Evolutionary conservation across 2,329 filamentous ascomycete genomes (phyloP).

Genomic region (Colletotrichum plurivorum): DNA sequence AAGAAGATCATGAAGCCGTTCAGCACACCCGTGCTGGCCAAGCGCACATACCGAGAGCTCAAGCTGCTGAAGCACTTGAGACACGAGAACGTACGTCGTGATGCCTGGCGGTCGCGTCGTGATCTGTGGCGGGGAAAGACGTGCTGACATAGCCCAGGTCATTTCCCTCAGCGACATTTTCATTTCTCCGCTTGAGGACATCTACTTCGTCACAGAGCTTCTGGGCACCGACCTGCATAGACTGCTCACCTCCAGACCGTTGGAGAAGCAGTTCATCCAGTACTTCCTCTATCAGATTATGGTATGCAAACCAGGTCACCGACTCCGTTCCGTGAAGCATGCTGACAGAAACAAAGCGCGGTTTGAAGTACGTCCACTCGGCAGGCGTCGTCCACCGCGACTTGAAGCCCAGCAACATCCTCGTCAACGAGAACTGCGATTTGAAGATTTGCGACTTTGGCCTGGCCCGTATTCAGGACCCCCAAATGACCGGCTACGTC

Average conservation of each 20-base stretch:
- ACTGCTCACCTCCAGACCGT: slow-evolving; percentile 91
- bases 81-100: slow-evolving; percentile 86
- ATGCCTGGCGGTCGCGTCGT: background rate
- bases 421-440: slow-evolving; percentile 99
- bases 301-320: slow-evolving; percentile 67
- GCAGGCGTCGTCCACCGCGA: slow-evolving; percentile 98
- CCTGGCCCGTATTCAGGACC: slow-evolving; percentile 96
- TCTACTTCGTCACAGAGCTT: slow-evolving; percentile 98
- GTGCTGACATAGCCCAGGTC: slow-evolving; percentile 69
- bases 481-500: slow-evolving; percentile 99
- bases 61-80: slow-evolving; percentile 97
- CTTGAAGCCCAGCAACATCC: slow-evolving; percentile 97
- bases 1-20: slow-evolving; percentile 99
- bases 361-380: slow-evolving; percentile 98
- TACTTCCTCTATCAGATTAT: slow-evolving; percentile 99
- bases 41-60: slow-evolving; percentile 96
- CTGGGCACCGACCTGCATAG: slow-evolving; percentile 97
- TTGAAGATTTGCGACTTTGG: slow-evolving; percentile 99
- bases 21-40: slow-evolving; percentile 97
- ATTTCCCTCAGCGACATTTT: slow-evolving; percentile 99
- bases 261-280: slow-evolving; percentile 99
- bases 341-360: slow-evolving; percentile 72
- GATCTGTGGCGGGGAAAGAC: slow-evolving; percentile 8
- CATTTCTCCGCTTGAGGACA: slow-evolving; percentile 98
- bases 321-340: slow-evolving; percentile 13